phyloP scores from a whole-genome alignment of 1,284 basidiomycete genomes.

The Malassezia equina region DNA sequence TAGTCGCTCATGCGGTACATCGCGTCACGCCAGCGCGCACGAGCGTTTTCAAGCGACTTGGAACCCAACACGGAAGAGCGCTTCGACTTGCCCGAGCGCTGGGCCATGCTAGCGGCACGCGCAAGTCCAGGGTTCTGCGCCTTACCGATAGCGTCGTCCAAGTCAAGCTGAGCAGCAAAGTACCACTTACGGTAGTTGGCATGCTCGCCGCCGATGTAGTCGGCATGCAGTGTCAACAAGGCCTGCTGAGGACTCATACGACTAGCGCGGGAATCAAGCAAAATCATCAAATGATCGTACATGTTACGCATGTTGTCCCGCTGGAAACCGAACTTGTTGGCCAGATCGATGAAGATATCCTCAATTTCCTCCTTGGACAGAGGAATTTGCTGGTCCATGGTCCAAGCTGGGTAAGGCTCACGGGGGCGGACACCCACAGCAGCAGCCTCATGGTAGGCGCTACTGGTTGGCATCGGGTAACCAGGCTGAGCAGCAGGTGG shows the following conservation, averaged over 20 bases:
- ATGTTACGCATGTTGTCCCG: conserved; percentile 60
- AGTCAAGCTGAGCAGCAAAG: conserved; percentile 95
- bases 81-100: conserved; percentile 23
- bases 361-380: conserved; percentile 98
- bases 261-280: conserved; percentile 60
- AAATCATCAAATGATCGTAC: conserved; percentile 97
- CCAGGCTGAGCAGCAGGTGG: background rate
- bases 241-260: conserved; percentile 96
- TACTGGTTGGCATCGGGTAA: background rate
- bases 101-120: conserved; percentile 69
- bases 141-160: conserved; percentile 91
- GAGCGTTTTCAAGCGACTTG: conserved; percentile 71
- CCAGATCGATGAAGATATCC: conserved; percentile 92
- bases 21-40: conserved; percentile 87
- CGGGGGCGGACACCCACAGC: conserved; percentile 29
- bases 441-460: conserved; percentile 17
- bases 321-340: conserved; percentile 98
- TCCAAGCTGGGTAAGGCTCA: conserved; percentile 88
- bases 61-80: conserved; percentile 50
- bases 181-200: conserved; percentile 63
- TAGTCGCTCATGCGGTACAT: conserved; percentile 99
- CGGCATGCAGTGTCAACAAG: conserved; percentile 79
- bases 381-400: conserved; percentile 78
- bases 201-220: conserved; percentile 84
- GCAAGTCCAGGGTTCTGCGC: conserved; percentile 81